Base-by-base conservation (phyloP, 106 monocot species). In the Apostasia ramifera region DNA sequence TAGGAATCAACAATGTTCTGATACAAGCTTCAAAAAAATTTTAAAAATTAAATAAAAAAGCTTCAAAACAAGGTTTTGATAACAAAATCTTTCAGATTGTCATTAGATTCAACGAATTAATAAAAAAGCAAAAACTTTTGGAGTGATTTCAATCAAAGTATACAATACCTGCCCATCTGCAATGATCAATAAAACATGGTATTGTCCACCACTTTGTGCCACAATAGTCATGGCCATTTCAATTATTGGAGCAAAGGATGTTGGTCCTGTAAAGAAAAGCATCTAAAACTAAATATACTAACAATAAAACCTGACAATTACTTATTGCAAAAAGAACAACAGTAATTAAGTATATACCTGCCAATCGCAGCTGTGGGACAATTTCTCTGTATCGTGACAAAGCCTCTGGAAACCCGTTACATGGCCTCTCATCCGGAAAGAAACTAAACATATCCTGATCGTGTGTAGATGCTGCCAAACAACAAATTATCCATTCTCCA, bases 151-250 rank as follows among this genome's bases (percentile, higher is more conserved):
- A 45, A 59, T 37, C 59, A 40, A 50, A 50, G 50, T 8, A 5
- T 0, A 38, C 38, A 37, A 53, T 80, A 90, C 94, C 86, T 93
- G 93, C 5, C 93, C 93, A 82, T 93, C 93, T 55, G 93, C 93
- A 72, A 94, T 89, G 68, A 94, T 89, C 73, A 94, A 50, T 14
- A 94, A 59, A 71, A 94, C 89, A 80, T 94, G 93, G 79, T 93
- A 93, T 41, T 89, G 86, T 0, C 84, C 89, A 7, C 84, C 80
- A 70, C 89, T 94, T 40, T 84, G 74, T 58, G 82, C 89, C 11
- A 94, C 89, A 70, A 89, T 89, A 40, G 70, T 78, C 77, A 78
- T 82, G 9, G 93, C 86, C 83, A 76, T 86, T 57, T 93, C 85
- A 66, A 93, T 89, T 37, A 93, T 81, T 10, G 93, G 93, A 37